Base-by-base conservation (phyloP, 768 basidiomycete species). In the Paxillus rubicundulus region DNA sequence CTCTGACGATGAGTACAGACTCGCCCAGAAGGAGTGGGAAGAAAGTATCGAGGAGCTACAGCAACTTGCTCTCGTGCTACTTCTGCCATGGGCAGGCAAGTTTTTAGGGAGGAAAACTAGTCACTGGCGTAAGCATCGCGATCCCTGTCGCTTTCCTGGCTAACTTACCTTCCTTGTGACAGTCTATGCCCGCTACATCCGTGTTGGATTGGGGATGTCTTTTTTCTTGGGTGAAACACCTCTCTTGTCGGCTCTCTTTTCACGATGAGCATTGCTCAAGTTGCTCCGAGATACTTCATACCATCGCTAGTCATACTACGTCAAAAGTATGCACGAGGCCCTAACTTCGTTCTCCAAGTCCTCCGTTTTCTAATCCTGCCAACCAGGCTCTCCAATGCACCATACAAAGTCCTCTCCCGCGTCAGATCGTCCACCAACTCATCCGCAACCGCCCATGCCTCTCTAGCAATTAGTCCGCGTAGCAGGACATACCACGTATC, bases 1-100 rank as follows among this genome's bases (percentile, higher is more conserved):
- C 66, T 65, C 60, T 27, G 81, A 84, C 57, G 87, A 89, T 52
- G 89, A 92, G 61, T 83, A 82, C 60, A 81, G 77, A 37, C 74
- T 87, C 43, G 88, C 89, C 2, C 89, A 94, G 69, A 80, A 87
- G 66, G 94, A 97, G 73, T 96, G 94, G 94, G 87, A 93, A 62
- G 94, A 97, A 69, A 90, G 87, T 62, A 63, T 96, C 45, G 73
- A 85, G 54, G 92, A 97, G 67, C 78, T 97, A 41, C 85, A 89
- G 65, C 81, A 92, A 65, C 80, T 96, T 17, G 70, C 90, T 47
- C 81, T 87, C 34, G 76, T 92, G 51, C 86, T 95, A 21, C 74
- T 95, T 42, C 73, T 97, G 52, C 94, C 94, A 2, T 87, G 85
- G 72, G 67, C 93, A 53, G 94, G 94, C 48, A 94, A 91, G 67